phyloP scores from a whole-genome alignment of 2,329 filamentous ascomycete genomes.

The Aspergillus jensenii region DNA sequence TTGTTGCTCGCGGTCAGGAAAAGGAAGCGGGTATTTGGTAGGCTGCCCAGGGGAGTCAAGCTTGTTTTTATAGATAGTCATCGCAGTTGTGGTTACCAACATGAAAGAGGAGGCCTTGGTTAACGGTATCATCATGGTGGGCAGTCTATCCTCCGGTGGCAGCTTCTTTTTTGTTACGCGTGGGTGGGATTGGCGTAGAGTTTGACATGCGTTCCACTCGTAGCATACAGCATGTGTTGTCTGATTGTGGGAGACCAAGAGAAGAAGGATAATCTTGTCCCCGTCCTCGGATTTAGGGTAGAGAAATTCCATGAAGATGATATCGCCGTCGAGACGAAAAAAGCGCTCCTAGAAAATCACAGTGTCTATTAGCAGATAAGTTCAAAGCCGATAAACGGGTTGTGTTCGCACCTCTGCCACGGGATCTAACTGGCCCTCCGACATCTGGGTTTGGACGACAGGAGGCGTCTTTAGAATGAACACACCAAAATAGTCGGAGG shows the following conservation, averaged over 20 bases:
- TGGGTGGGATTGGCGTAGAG: constrained; percentile 27
- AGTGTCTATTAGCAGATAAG: background rate
- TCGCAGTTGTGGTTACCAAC: constrained; percentile 61
- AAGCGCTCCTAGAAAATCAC: constrained; percentile 43
- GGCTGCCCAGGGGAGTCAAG: constrained; percentile 27
- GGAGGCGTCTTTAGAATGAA: constrained; percentile 65
- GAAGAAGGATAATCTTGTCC: constrained; percentile 72
- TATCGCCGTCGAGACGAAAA: constrained; percentile 64
- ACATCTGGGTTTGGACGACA: constrained; percentile 53
- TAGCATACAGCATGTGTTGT: constrained; percentile 51
- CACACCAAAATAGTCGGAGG: constrained; percentile 69
- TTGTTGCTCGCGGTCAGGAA: constrained; percentile 25
- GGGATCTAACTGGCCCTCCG: constrained; percentile 53
- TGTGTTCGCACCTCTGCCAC: constrained; percentile 54
- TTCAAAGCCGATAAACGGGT: constrained; percentile 11
- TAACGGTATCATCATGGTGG: constrained; percentile 70
- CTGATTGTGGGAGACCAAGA: constrained; percentile 53
- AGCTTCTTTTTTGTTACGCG: constrained; percentile 30
- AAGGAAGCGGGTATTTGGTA: constrained; percentile 30
- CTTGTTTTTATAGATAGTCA: constrained; percentile 50
- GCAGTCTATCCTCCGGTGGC: constrained; percentile 52
- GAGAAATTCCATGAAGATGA: constrained; percentile 85
- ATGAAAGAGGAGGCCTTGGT: constrained; percentile 71
- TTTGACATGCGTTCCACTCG: constrained; percentile 52
- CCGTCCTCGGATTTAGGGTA: constrained; percentile 67